Base-by-base conservation (phyloP, 148 eudicot species). In the Cornus suecica region DNA sequence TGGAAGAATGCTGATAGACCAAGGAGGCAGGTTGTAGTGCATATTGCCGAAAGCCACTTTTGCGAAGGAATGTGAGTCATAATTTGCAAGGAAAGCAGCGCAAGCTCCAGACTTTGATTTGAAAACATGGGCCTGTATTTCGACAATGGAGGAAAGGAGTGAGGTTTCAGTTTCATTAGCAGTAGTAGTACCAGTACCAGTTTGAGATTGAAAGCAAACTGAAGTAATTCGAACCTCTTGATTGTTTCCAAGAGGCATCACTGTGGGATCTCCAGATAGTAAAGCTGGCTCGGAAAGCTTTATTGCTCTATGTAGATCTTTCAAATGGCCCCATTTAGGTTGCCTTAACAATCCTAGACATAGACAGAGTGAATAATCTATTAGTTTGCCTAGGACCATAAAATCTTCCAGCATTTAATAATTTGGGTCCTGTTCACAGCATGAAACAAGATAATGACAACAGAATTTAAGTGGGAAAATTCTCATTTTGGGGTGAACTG, bases 1-100 rank as follows among this genome's bases (percentile, higher is more conserved):
- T 32, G 97, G 98, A 80, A 93, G 94, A 75, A 93, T 93, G 89
- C 97, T 93, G 73, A 93, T 88, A 28, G 98, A 93, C 98, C 98
- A 93, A 70, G 98, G 97, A 23, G 98, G 98, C 34, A 93, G 75
- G 72, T 93, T 81, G 73, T 93, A 91, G 78, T 91, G 92, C 79
- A 52, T 82, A 76, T 89, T 75, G 23, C 83, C 82, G 64, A 87
- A 90, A 3, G 86, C 25, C 64, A 93, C 97, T 72, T 71, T 91
- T 65, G 94, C 98, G 74, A 81, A 91, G 42, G 94, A 87, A 68
- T 80, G 78, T 72, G 88, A 82, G 66, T 91, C 79, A 68, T 91
- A 88, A 70, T 93, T 93, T 77, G 98, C 96, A 45, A 93, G 88
- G 80, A 93, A 93, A 61, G 97, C 98, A 75, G 97, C 89, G 84